Evolutionary conservation across 1,139 yeast species (phyloP), one percentile per base, ranked within the genome.

Genomic region (Blastobotrys arbuscula): DNA sequence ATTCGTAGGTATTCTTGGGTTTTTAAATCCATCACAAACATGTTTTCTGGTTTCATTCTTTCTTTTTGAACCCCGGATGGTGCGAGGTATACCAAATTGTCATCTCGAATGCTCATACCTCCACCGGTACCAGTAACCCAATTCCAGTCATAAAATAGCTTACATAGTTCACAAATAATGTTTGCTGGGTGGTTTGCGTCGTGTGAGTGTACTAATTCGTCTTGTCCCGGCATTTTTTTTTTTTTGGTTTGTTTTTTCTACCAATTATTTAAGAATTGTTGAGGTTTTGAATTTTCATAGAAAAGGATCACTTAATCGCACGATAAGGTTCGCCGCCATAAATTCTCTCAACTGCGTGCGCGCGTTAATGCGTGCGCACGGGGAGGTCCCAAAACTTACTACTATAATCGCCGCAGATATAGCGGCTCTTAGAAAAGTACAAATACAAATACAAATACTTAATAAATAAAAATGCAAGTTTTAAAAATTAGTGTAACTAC

Each of bases 111-210:
- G 35, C 95, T 84, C 59, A 90, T 83, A 2, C 97, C 97, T 23
- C 97, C 97, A 2, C 96, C 97, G 1, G 97, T 90, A 3, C 97
- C 97, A 0, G 96, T 84, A 54, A 88, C 94, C 96, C 97, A 89
- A 50, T 86, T 84, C 62, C 84, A 83, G 59, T 79, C 75, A 64
- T 85, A 90, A 63, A 90, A 87, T 26, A 78, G 70, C 45, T 79
- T 73, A 64, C 97, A 89, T 36, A 90, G 73, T 55, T 84, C 87
- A 63, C 96, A 88, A 54, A 90, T 85, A 58, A 85, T 70, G 59
- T 84, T 84, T 3, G 96, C 95, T 0, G 96, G 96, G 62, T 88
- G 95, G 41, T 70, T 65, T 6, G 84, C 79, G 59, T 84, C 83
- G 9, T 61, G 53, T 1, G 81, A 76, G 2, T 59, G 59, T 46